A percentile compares a stretch with the other conserved stretches of the same genome.
These are phyloP conservation scores for Ceraceosorus guamensis DNA, from an alignment of 1,284 basidiomycete species.

Conservation along the genomic window DNA sequence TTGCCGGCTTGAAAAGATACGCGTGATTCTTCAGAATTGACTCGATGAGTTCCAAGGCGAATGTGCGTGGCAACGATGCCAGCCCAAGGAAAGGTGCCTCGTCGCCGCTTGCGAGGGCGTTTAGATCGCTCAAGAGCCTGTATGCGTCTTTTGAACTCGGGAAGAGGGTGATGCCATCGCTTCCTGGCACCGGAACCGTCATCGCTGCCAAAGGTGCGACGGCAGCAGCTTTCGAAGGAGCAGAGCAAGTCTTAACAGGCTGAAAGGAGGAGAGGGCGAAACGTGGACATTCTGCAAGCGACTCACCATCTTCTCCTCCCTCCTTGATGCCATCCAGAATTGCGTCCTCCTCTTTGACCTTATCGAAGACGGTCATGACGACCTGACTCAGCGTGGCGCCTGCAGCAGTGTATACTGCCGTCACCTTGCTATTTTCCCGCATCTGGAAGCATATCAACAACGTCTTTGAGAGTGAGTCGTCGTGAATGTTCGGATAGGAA, in stretches of 20 bases:
- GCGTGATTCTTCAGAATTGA: slow-evolving; percentile 93
- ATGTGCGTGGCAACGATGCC: slow-evolving; percentile 80
- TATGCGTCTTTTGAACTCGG: slow-evolving; percentile 81
- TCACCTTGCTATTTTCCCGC: slow-evolving; percentile 79
- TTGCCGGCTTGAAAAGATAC: slow-evolving; percentile 58
- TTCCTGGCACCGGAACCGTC: slow-evolving; percentile 31
- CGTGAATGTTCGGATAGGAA: slow-evolving; percentile 34
- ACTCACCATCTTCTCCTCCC: slow-evolving; percentile 28
- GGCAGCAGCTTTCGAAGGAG: slow-evolving; percentile 20
- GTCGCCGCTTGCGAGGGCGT: slow-evolving; percentile 54
- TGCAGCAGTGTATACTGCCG: slow-evolving; percentile 92
- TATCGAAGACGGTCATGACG: slow-evolving; percentile 96
- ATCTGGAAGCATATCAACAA: slow-evolving; percentile 85
- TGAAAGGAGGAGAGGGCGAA: neutral
- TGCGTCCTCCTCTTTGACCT: slow-evolving; percentile 71
- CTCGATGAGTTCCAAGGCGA: slow-evolving; percentile 90
- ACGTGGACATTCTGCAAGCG: slow-evolving; percentile 6
- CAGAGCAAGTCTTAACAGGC: neutral
- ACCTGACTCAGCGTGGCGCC: slow-evolving; percentile 91
- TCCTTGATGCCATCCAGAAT: slow-evolving; percentile 37
- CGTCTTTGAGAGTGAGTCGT: slow-evolving; percentile 51
- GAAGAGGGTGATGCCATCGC: slow-evolving; percentile 53
- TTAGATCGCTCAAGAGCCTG: slow-evolving; percentile 53
- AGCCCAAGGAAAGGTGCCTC: slow-evolving; percentile 71
- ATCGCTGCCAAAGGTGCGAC: slow-evolving; percentile 37